These are phyloP conservation scores for Micractinium conductrix DNA, from an alignment of 139 green algal genomes.

Conservation along the genomic window DNA sequence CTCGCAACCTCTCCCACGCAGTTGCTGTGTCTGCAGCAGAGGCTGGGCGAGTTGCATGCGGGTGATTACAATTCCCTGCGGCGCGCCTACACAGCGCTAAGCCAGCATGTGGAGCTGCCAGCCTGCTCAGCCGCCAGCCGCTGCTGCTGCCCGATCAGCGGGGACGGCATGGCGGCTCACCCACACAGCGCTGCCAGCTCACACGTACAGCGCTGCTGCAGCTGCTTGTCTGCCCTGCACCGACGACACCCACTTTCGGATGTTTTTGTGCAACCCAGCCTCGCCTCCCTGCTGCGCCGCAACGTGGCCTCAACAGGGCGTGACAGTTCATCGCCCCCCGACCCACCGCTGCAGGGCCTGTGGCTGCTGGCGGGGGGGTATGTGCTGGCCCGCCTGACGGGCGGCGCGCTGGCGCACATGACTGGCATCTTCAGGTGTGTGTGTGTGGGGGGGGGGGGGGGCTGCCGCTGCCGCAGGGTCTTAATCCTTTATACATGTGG, in stretches of 20 bases:
- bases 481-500: neutral
- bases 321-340: neutral
- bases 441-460: no score
- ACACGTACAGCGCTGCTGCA: no score
- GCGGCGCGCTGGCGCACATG: slow-evolving; percentile 28
- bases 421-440: neutral
- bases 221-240: no score
- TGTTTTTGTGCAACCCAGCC: neutral
- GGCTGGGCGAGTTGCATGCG: slow-evolving; percentile 22
- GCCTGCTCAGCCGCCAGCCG: slow-evolving; percentile 11
- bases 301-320: no score
- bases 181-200: no score
- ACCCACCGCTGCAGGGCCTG: neutral
- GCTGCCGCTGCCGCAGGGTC: neutral
- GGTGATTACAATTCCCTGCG: slow-evolving; percentile 4
- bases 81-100: slow-evolving; percentile 19
- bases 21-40: slow-evolving; percentile 20
- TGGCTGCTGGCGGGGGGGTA: slow-evolving; percentile 23
- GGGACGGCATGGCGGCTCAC: neutral
- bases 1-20: no score
- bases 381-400: slow-evolving; percentile 28
- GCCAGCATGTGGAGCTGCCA: slow-evolving; percentile 13
- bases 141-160: neutral
- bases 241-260: no score
- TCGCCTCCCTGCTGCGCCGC: no score